Percentiles rank a stretch among this genome's conserved stretches.
These are phyloP conservation scores for Coemansia sp. DNA, from an alignment of 192 early-diverging fungal genomes.

Conservation along the genomic window DNA sequence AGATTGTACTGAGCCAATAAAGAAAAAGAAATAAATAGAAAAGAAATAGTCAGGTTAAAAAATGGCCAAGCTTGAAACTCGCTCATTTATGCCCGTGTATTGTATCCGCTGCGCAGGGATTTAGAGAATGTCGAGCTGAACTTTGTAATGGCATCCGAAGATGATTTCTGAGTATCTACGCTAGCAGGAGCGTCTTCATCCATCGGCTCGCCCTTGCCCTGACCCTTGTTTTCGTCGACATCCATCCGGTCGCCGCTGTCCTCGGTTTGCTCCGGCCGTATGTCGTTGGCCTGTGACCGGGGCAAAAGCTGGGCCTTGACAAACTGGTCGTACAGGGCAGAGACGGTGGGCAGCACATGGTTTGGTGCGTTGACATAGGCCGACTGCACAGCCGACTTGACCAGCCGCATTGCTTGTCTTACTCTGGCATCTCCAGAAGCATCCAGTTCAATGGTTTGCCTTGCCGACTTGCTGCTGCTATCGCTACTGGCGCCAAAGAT, in stretches of 20 bases:
- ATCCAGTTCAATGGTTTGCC: not conserved
- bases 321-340: constrained; percentile 54
- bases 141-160: not conserved
- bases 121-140: not conserved
- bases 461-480: not conserved
- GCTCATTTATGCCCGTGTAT: not conserved
- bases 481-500: not conserved
- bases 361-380: constrained; percentile 52
- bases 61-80: too few species aligned
- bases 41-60: not conserved
- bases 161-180: not conserved
- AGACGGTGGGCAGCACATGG: constrained; percentile 58
- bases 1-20: not conserved
- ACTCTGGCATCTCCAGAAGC: not conserved
- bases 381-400: constrained; percentile 44
- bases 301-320: constrained; percentile 32
- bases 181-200: not conserved
- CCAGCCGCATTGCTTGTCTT: constrained; percentile 47
- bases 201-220: not conserved
- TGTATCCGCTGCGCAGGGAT: constrained; percentile 4
- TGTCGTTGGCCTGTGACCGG: not conserved
- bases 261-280: not conserved
- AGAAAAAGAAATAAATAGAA: not conserved
- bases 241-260: not conserved
- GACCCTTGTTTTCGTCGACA: not conserved